These are phyloP conservation scores for Avicennia marina DNA, from an alignment of 257 asterid genomes.

Conservation along the genomic window DNA sequence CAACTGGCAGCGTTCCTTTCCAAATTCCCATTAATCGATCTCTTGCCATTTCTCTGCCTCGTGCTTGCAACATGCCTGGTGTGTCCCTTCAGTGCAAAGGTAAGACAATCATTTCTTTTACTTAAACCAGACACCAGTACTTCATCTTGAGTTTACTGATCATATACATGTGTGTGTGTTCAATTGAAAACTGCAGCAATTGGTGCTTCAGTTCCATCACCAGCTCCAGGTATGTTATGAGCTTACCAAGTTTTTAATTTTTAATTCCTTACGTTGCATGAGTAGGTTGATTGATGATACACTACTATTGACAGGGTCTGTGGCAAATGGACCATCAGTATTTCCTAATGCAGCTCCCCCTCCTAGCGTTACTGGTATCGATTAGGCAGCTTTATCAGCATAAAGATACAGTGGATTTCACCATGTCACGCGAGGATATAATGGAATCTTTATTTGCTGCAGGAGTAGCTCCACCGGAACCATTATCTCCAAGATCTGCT, in stretches of 20 bases:
- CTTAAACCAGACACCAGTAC: too few relatives aligned
- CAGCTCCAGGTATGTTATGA: slow-evolving; percentile 19
- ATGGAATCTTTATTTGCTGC: not conserved
- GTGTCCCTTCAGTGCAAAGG: slow-evolving; percentile 77
- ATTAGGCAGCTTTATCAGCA: too few relatives aligned
- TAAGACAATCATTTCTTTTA: not conserved
- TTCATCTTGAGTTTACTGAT: slow-evolving; percentile 8
- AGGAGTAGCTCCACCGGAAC: slow-evolving; percentile 35
- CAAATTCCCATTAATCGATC: slow-evolving; percentile 54
- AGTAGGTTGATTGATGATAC: not conserved
- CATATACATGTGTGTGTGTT: not conserved
- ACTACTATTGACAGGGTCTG: slow-evolving; percentile 22
- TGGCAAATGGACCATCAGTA: slow-evolving; percentile 29
- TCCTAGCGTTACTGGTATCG: slow-evolving; percentile 27
- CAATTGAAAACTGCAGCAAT: slow-evolving; percentile 24
- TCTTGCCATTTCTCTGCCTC: slow-evolving; percentile 60
- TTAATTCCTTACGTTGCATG: not conserved
- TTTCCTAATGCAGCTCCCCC: slow-evolving; percentile 40
- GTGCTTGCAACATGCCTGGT: slow-evolving; percentile 61
- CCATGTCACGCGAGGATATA: not conserved
- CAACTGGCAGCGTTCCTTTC: slow-evolving; percentile 55
- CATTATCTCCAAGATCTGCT: slow-evolving; percentile 27
- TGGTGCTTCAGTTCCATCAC: slow-evolving; percentile 45
- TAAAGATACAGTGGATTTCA: too few relatives aligned
- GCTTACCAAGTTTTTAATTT: not conserved